Evolutionary conservation across 768 basidiomycete genomes (phyloP), one percentile per base, ranked within the genome.

Genomic region (Russula brevipes): DNA sequence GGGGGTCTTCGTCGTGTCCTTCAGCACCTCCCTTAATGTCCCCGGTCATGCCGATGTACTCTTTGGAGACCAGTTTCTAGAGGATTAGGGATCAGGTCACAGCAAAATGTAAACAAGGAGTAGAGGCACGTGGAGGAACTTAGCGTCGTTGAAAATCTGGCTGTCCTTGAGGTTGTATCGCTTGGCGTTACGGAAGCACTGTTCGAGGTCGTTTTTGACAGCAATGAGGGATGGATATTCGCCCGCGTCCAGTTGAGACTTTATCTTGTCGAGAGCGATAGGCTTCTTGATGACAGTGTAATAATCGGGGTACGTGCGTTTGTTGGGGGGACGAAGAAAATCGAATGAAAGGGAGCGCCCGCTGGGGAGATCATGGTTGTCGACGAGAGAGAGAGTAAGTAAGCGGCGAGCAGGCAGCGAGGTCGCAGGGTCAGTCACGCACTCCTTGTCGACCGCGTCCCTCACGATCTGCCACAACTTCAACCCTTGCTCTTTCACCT

Each of bases 211-310:
- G 47, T 79, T 78, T 70, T 81, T 84, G 69, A 91, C 85, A 10
- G 80, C 82, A 54, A 86, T 82, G 51, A 93, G 77, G 12, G 85
- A 82, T 14, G 77, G 67, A 69, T 94, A 94, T 12, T 66, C 71
- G 60, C 78, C 77, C 55, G 76, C 75, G 51, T 88, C 86, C 33
- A 94, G 79, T 69, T 84, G 82, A 69, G 83, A 81, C 80, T 92
- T 92, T 77, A 97, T 93, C 66, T 95, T 91, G 49, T 92, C 89
- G 55, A 97, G 78, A 33, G 91, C 86, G 68, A 97, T 91, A 36
- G 95, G 94, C 31, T 82, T 79, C 68, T 85, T 79, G 71, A 95
- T 96, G 67, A 87, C 64, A 30, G 74, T 72, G 75, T 95, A 97
- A 76, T 98, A 98, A 77, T 95, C 94, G 45, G 92, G 84, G 74